Evolutionary conservation across 1,284 basidiomycete species (phyloP).

Genomic region (Cystobasidium slooffiae): DNA sequence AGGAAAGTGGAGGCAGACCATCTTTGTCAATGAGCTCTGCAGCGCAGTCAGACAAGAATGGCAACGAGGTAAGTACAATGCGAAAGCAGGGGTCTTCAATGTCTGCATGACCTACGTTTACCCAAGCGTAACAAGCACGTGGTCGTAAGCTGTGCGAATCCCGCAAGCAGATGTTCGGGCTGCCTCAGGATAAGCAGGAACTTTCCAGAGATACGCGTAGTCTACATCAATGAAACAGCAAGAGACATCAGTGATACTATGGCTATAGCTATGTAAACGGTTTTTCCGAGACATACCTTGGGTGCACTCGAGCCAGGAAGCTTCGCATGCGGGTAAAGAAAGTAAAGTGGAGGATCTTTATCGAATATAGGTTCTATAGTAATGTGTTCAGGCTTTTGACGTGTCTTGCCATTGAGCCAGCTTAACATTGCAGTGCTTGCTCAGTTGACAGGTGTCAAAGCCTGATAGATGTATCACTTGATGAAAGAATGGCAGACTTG

Average conservation of each 20-base stretch:
- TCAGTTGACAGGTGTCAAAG: no score
- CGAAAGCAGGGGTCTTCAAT: neutral
- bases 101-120: neutral
- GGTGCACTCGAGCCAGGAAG: slow-evolving; percentile 24
- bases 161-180: slow-evolving; percentile 26
- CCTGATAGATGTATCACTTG: no score
- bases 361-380: slow-evolving; percentile 34
- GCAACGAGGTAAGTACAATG: no score
- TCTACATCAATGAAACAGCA: neutral
- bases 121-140: slow-evolving; percentile 5
- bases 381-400: slow-evolving; percentile 13
- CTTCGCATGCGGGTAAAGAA: slow-evolving; percentile 25
- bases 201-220: slow-evolving; percentile 24
- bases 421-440: slow-evolving; percentile 5
- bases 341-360: slow-evolving; percentile 27
- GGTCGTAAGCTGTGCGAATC: slow-evolving; percentile 21
- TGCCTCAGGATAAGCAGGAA: slow-evolving; percentile 29
- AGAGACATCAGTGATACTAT: neutral
- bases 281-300: slow-evolving; percentile 1
- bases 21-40: slow-evolving; percentile 19
- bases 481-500: no score
- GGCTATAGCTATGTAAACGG: neutral
- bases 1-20: slow-evolving; percentile 12
- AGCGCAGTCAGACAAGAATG: neutral
- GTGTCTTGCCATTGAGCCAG: slow-evolving; percentile 9